Evolutionary conservation across 176 grass and related monocot species (phyloP), one percentile per base, ranked within the genome.

Genomic region (Bolboschoenus planiculmis): DNA sequence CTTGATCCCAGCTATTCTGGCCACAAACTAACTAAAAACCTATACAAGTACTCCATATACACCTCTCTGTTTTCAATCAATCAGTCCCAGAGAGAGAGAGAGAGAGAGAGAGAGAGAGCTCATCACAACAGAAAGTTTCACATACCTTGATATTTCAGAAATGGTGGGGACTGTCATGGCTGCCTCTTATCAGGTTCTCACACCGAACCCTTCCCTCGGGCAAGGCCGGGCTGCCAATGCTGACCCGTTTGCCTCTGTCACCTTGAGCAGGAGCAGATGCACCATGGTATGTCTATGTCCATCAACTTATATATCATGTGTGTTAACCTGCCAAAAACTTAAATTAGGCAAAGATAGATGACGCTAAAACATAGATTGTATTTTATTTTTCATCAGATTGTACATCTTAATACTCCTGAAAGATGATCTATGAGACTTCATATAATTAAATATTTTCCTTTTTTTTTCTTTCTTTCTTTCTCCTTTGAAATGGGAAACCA

Each of bases 91-190:
- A 62, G 21, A 82, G 13, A 61, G 42, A 56, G 58, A 67, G 24
- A 75, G 31, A n/a, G n/a, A 36, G 8, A 62, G 21, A 82, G 13
- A 61, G 42, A 56, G 58, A 67, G 24, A 75, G 31, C 11, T 72
- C 26, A 73, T 15, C 18, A 42, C 20, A 13, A 18, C 20, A 14
- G 16, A 40, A 26, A 80, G 35, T 81, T 2, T n/a, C n/a, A n/a
- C n/a, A n/a, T n/a, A n/a, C n/a, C n/a, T 62, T 81, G 34, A 43
- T 63, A 64, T 18, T 47, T 20, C 2, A 48, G 77, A 83, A 46
- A 88, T 94, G 94, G 89, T 88, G 13, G 66, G 86, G 2, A 91
- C 91, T n/a, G 79, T 94, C 83, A 92, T 88, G 68, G 94, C 89
- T 21, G 83, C 91, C 80, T 78, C 90, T 44, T 79, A 90, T 82